These are phyloP conservation scores for Macrolepiota albuminosa DNA, from an alignment of 768 basidiomycete genomes.

Conservation along the genomic window DNA sequence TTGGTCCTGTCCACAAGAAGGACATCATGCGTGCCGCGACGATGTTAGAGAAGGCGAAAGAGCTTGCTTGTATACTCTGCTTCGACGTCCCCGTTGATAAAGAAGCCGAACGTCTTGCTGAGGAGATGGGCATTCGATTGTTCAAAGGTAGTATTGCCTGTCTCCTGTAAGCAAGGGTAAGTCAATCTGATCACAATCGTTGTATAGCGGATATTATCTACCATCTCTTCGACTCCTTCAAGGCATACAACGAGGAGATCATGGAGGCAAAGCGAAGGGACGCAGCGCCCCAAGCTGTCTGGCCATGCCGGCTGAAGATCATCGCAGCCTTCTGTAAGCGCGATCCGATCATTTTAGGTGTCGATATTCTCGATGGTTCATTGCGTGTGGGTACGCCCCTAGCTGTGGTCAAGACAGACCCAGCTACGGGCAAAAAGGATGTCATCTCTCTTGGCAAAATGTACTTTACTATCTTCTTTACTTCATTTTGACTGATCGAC, in stretches of 20 bases:
- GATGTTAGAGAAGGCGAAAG: constrained; percentile 95
- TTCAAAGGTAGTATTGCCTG: constrained; percentile 70
- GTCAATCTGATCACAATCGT: background rate
- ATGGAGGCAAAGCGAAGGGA: constrained; percentile 88
- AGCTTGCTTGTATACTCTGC: constrained; percentile 91
- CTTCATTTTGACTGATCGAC: constrained; percentile 4
- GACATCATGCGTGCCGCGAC: constrained; percentile 89
- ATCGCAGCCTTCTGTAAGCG: constrained; percentile 96
- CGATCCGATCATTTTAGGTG: constrained; percentile 95
- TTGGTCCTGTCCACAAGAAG: constrained; percentile 94
- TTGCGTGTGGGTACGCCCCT: constrained; percentile 91
- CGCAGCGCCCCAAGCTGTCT: constrained; percentile 92
- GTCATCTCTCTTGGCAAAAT: constrained; percentile 92
- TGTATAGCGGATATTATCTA: constrained; percentile 93
- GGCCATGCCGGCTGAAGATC: constrained; percentile 91
- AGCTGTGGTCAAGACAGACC: constrained; percentile 91
- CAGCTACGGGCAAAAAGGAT: constrained; percentile 83
- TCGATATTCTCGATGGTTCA: constrained; percentile 92
- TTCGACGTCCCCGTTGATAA: constrained; percentile 95
- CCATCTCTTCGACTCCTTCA: constrained; percentile 96
- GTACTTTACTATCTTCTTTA: constrained; percentile 40
- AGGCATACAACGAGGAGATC: constrained; percentile 88
- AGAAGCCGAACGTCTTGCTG: constrained; percentile 87
- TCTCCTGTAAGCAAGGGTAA: background rate
- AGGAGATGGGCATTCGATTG: constrained; percentile 89